Percentiles rank a stretch among this genome's conserved stretches.
These are phyloP conservation scores for Pythium apleroticum DNA, from an alignment of 352 stramenopile species.

Conservation along the genomic window DNA sequence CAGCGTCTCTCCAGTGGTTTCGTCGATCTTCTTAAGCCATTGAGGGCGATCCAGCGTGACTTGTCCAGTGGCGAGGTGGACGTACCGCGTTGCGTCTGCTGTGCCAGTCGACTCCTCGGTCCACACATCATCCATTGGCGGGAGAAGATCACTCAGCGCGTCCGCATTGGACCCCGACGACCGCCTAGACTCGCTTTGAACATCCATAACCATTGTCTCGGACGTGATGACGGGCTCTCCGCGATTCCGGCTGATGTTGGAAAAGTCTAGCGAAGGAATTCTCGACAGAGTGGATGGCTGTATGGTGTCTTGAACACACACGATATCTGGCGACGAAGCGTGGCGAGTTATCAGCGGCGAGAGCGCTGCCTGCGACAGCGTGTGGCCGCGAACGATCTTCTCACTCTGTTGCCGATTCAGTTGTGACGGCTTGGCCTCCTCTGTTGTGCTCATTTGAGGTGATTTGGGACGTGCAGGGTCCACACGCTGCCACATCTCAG, in stretches of 20 bases:
- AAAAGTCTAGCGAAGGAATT: slow-evolving; percentile 22
- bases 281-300: neutral
- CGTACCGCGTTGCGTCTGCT: slow-evolving; percentile 4
- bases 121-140: slow-evolving; percentile 28
- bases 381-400: slow-evolving; percentile 1
- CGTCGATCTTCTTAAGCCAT: slow-evolving; percentile 21
- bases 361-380: neutral
- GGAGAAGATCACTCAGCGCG: slow-evolving; percentile 19
- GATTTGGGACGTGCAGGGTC: neutral
- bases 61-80: slow-evolving; percentile 18
- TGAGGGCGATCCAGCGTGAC: slow-evolving; percentile 10
- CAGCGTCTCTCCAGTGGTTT: slow-evolving; percentile 10
- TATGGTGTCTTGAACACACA: neutral
- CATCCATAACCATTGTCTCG: neutral
- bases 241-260: neutral
- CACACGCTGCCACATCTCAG: slow-evolving; percentile 20
- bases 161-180: slow-evolving; percentile 13
- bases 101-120: slow-evolving; percentile 5
- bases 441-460: neutral
- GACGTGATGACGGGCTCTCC: neutral
- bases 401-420: slow-evolving; percentile 23
- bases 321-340: slow-evolving; percentile 1
- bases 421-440: neutral
- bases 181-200: neutral
- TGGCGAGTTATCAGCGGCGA: slow-evolving; percentile 1